These are phyloP conservation scores for Trametes elegans DNA, from an alignment of 768 basidiomycete genomes.

Conservation along the genomic window DNA sequence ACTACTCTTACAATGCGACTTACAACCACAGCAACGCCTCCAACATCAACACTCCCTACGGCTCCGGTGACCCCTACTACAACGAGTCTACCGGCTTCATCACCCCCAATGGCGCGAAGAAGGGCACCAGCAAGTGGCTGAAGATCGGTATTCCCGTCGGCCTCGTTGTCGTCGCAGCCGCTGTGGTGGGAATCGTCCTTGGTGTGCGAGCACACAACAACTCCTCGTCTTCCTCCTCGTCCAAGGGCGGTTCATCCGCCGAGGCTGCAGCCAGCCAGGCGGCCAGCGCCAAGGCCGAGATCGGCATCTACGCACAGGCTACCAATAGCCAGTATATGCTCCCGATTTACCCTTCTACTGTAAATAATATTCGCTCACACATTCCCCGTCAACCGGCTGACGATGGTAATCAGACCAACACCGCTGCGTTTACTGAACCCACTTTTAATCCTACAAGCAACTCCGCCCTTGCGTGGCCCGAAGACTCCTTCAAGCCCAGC, in stretches of 20 bases:
- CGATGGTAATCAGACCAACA: constrained; percentile 63
- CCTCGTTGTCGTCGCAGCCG: constrained; percentile 61
- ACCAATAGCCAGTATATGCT: constrained; percentile 79
- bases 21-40: constrained; percentile 21
- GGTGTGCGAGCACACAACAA: constrained; percentile 57
- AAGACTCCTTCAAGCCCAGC: constrained; percentile 70
- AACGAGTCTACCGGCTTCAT: constrained; percentile 69
- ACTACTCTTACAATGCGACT: constrained; percentile 30
- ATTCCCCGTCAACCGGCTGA: no score
- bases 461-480: constrained; percentile 65
- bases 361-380: constrained; percentile 53
- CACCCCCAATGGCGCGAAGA: constrained; percentile 47
- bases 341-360: constrained; percentile 87
- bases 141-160: constrained; percentile 71
- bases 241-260: constrained; percentile 22
- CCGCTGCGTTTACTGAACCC: constrained; percentile 66
- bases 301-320: constrained; percentile 70
- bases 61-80: constrained; percentile 68
- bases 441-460: constrained; percentile 62
- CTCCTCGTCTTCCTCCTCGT: constrained; percentile 30
- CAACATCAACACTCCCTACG: constrained; percentile 40
- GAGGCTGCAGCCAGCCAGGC: constrained; percentile 54
- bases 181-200: constrained; percentile 77
- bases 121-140: constrained; percentile 64
- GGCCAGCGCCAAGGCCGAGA: constrained; percentile 54